Evolutionary conservation across 1,284 basidiomycete genomes (phyloP).

Genomic region (Irpex sp.): DNA sequence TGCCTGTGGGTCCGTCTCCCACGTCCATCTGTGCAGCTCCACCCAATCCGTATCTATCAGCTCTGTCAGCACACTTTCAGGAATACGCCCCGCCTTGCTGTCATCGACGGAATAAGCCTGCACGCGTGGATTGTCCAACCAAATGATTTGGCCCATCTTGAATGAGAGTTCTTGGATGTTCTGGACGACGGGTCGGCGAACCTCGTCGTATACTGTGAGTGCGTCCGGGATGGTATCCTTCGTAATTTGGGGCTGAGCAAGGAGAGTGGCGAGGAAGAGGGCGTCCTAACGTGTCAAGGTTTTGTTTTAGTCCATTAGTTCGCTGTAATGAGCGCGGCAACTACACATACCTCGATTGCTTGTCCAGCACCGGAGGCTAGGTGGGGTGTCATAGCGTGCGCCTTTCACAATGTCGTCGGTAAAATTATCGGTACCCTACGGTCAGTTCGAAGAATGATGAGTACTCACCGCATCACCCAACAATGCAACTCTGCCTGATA

Average conservation of each 20-base stretch:
- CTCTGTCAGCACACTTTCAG: not conserved
- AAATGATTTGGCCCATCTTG: not conserved
- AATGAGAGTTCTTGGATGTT: slow-evolving; percentile 1
- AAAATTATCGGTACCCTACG: not conserved
- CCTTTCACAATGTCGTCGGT: slow-evolving; percentile 20
- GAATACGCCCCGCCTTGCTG: not conserved
- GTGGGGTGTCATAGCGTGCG: slow-evolving; percentile 32
- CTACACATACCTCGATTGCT: slow-evolving; percentile 13
- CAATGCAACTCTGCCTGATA: slow-evolving; percentile 25
- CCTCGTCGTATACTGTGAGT: slow-evolving; percentile 11
- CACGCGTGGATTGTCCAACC: not conserved
- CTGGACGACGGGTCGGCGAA: slow-evolving; percentile 9
- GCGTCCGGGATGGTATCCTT: not conserved
- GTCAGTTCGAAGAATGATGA: not conserved
- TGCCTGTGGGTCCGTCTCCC: not conserved
- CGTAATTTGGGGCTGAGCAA: slow-evolving; percentile 1
- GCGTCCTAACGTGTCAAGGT: slow-evolving; percentile 4
- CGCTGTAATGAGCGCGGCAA: not conserved
- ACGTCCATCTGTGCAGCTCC: not conserved
- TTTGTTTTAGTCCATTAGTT: not conserved
- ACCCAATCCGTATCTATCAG: not conserved
- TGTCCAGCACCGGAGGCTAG: slow-evolving; percentile 13
- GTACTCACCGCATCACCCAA: slow-evolving; percentile 35
- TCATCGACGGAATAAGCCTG: not conserved
- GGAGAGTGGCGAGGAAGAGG: slow-evolving; percentile 7